phyloP scores from a whole-genome alignment of 345 rosid genomes.

The Firmiana major region DNA sequence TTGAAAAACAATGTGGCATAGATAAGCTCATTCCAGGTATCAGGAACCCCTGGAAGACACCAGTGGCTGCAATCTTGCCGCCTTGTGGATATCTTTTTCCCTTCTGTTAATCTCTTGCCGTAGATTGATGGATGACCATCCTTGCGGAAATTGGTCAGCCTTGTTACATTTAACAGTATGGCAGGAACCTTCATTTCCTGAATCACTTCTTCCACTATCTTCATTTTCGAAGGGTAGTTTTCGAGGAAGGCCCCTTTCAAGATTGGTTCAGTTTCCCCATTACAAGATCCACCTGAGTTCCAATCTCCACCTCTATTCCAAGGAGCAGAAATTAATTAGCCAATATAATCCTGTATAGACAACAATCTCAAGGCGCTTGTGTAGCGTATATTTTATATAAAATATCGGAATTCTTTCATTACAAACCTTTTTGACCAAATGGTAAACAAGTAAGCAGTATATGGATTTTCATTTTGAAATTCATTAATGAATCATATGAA shows the following conservation, averaged over 20 bases:
- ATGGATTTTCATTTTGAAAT: neutral
- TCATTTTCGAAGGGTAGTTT: constrained; percentile 80
- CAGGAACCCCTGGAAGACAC: constrained; percentile 96
- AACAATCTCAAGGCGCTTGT: neutral
- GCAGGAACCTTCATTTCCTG: constrained; percentile 53
- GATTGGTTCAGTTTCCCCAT: constrained; percentile 70
- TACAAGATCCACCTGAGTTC: constrained; percentile 94
- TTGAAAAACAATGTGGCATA: constrained; percentile 56
- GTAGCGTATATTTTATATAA: neutral
- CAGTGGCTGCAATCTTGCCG: constrained; percentile 96
- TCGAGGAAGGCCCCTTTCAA: constrained; percentile 53
- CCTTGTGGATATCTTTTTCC: constrained; percentile 37
- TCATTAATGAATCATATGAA: neutral
- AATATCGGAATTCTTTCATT: neutral
- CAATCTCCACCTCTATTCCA: constrained; percentile 85
- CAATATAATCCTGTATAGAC: neutral
- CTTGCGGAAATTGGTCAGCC: constrained; percentile 83
- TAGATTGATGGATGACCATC: constrained; percentile 88
- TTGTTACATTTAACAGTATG: constrained; percentile 68
- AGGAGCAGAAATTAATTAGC: neutral
- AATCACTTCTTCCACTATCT: constrained; percentile 77
- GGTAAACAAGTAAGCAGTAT: neutral
- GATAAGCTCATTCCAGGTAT: constrained; percentile 90
- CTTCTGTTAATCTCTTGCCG: constrained; percentile 47
- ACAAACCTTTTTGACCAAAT: neutral